Evolutionary conservation across 768 basidiomycete genomes (phyloP).

Genomic region (Chalciporus pseudorubinellus): DNA sequence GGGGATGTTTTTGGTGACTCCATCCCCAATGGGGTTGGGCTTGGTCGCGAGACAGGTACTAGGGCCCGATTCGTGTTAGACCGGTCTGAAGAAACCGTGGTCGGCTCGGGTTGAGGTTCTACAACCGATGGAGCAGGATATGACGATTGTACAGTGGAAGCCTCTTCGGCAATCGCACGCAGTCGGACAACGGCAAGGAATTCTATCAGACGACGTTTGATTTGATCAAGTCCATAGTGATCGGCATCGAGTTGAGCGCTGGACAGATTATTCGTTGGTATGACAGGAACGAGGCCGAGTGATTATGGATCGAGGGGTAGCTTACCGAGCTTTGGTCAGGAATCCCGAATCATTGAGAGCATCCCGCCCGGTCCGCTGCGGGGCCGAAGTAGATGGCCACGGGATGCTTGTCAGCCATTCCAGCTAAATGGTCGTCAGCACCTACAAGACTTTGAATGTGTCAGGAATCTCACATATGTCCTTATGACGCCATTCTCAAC

Average conservation of each 20-base stretch:
- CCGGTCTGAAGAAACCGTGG: conserved; percentile 19
- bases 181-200: conserved; percentile 85
- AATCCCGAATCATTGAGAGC: conserved; percentile 54
- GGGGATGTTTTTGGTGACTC: conserved; percentile 6
- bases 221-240: conserved; percentile 89
- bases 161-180: conserved; percentile 32
- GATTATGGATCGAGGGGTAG: neutral
- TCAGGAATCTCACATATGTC: conserved; percentile 57
- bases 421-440: conserved; percentile 41
- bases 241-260: conserved; percentile 78
- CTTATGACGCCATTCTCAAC: conserved; percentile 90
- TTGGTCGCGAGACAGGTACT: conserved; percentile 15
- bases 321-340: conserved; percentile 60
- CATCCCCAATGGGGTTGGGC: neutral
- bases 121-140: neutral
- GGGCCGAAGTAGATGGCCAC: conserved; percentile 55
- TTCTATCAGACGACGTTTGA: conserved; percentile 89
- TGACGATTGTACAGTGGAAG: conserved; percentile 1
- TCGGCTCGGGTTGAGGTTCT: conserved; percentile 16
- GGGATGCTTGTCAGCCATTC: conserved; percentile 89
- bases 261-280: neutral
- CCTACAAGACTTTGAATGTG: neutral
- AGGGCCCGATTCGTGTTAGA: conserved; percentile 24
- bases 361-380: conserved; percentile 28
- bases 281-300: too few relatives aligned